A percentile compares a stretch with the other conserved stretches of the same genome.
These are phyloP conservation scores for Lycium ferocissimum DNA, from an alignment of 257 asterid species.

Conservation along the genomic window DNA sequence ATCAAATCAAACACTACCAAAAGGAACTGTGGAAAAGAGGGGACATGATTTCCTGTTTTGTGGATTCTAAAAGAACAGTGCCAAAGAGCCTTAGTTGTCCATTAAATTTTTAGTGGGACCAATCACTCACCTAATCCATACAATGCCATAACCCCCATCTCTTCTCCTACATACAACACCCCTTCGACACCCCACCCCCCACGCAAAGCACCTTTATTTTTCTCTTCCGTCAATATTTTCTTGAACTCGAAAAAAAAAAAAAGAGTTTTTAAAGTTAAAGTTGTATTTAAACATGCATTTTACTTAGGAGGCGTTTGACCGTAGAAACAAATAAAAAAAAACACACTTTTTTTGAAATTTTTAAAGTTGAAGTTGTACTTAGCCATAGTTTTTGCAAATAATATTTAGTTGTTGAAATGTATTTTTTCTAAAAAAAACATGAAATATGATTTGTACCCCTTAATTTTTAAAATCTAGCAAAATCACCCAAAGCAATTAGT, in stretches of 20 bases:
- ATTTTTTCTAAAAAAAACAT: no score
- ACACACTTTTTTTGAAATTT: no score
- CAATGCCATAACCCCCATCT: constrained; percentile 44
- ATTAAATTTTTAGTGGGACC: constrained; percentile 48
- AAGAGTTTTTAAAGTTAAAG: neutral
- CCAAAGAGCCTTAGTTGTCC: constrained; percentile 54
- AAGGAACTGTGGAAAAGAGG: constrained; percentile 25
- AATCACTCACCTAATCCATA: constrained; percentile 46
- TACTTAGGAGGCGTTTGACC: no score
- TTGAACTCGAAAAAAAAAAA: no score
- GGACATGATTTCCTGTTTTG: constrained; percentile 45
- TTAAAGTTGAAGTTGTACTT: no score
- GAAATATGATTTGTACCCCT: no score
- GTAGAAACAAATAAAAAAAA: no score
- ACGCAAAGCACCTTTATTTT: neutral
- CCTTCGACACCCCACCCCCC: neutral
- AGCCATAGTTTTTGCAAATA: no score
- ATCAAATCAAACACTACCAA: constrained; percentile 29
- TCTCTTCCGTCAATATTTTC: constrained; percentile 1
- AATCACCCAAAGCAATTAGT: no score
- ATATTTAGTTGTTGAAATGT: no score
- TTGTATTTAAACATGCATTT: no score
- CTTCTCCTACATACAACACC: neutral
- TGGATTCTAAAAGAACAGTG: constrained; percentile 47
- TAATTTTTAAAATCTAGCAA: no score